Percentiles rank a stretch among this genome's conserved stretches.
Evolutionary conservation across 768 basidiomycete species (phyloP).

Genomic region (Pleurotus eryngii): DNA sequence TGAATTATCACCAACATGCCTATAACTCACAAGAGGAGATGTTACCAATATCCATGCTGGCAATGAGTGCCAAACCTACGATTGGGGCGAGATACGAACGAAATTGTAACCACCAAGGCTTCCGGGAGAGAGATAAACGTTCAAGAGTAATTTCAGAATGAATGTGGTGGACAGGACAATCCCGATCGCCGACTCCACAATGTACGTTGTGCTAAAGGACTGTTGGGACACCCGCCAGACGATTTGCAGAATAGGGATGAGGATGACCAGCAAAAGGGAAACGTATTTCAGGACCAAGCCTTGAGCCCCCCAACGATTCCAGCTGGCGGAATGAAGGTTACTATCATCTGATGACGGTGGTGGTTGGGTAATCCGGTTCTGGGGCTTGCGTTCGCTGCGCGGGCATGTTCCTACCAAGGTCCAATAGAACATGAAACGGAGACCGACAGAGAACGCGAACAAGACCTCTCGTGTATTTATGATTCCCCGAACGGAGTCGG

Average conservation of each 20-base stretch:
- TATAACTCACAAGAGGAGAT: slow-evolving; percentile 51
- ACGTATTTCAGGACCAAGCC: slow-evolving; percentile 52
- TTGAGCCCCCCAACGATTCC: slow-evolving; percentile 60
- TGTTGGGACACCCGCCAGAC: slow-evolving; percentile 54
- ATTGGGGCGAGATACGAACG: slow-evolving; percentile 47
- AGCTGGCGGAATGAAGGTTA: slow-evolving; percentile 52
- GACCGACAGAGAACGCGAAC: slow-evolving; percentile 52
- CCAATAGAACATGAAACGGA: slow-evolving; percentile 71
- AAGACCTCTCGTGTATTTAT: slow-evolving; percentile 56
- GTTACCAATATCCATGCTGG: slow-evolving; percentile 53
- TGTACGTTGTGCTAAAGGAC: slow-evolving; percentile 45
- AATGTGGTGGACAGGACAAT: slow-evolving; percentile 56
- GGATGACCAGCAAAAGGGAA: slow-evolving; percentile 41
- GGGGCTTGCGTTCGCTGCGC: slow-evolving; percentile 30
- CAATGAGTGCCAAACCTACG: slow-evolving; percentile 47
- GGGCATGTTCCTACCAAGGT: slow-evolving; percentile 57
- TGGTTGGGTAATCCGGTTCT: slow-evolving; percentile 2
- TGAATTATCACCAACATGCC: neutral
- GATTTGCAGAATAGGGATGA: slow-evolving; percentile 56
- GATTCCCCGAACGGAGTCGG: slow-evolving; percentile 31
- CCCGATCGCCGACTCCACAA: slow-evolving; percentile 54
- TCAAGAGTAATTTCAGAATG: slow-evolving; percentile 60
- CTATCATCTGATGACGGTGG: slow-evolving; percentile 16
- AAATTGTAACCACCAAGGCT: slow-evolving; percentile 40
- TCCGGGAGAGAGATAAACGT: slow-evolving; percentile 43